phyloP scores from a whole-genome alignment of 1,139 yeast genomes.

The Yamadazyma mexicana region DNA sequence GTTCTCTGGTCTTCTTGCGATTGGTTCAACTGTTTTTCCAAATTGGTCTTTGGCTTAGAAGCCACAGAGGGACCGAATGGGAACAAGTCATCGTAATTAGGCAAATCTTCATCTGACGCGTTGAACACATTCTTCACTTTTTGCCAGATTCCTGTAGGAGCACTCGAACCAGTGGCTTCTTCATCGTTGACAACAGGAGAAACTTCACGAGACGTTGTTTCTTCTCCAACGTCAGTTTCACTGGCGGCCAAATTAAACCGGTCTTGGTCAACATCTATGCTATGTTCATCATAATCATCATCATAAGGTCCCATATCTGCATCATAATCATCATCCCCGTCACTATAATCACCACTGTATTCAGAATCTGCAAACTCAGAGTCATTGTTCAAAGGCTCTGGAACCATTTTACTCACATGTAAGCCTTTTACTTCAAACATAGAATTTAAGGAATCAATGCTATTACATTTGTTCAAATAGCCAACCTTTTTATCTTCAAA shows the following conservation, averaged over 20 bases:
- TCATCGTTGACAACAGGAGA: neutral
- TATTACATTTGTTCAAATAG: conserved; percentile 9
- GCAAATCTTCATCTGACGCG: conserved; percentile 49
- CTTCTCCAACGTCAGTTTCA: conserved; percentile 5
- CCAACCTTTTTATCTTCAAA: conserved; percentile 22
- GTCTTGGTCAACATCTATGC: neutral
- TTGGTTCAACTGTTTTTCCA: conserved; percentile 34
- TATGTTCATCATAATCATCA: conserved; percentile 11
- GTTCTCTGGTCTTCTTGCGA: neutral
- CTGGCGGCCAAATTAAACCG: conserved; percentile 4
- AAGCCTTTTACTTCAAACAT: conserved; percentile 40
- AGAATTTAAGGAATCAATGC: conserved; percentile 41
- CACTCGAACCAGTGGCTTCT: conserved; percentile 5
- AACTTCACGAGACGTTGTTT: conserved; percentile 8
- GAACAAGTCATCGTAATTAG: conserved; percentile 80
- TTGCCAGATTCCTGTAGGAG: conserved; percentile 51
- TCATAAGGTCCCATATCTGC: conserved; percentile 4
- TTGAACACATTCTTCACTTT: conserved; percentile 62
- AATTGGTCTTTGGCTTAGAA: conserved; percentile 34
- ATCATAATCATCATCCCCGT: conserved; percentile 21
- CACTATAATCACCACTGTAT: conserved; percentile 16
- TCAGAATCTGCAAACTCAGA: conserved; percentile 48
- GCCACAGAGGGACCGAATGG: conserved; percentile 54
- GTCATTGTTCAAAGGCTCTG: conserved; percentile 20
- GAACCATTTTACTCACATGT: conserved; percentile 45